Evolutionary conservation across 768 basidiomycete genomes (phyloP).

Genomic region (Tricholomella constricta): DNA sequence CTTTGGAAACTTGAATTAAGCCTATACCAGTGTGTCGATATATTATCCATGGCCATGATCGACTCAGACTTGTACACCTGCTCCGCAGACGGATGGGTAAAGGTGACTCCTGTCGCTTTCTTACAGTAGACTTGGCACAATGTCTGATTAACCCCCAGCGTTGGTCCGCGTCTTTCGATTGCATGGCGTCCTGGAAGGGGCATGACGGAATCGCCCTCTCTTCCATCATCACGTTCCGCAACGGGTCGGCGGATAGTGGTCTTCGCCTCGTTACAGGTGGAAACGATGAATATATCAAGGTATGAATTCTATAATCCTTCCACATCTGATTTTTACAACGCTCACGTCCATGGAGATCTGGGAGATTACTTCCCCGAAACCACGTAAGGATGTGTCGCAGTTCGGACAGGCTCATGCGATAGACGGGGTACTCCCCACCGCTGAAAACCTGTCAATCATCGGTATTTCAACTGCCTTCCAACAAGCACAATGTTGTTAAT

Average conservation of each 20-base stretch:
- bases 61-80: conserved; percentile 66
- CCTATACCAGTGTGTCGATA: conserved; percentile 63
- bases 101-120: conserved; percentile 42
- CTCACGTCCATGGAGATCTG: conserved; percentile 44
- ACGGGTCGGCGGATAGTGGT: conserved; percentile 26
- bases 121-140: too few relatives aligned
- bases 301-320: conserved; percentile 26
- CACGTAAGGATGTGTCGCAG: conserved; percentile 17
- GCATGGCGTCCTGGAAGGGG: conserved; percentile 78
- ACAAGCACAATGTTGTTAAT: background rate
- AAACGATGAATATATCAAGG: conserved; percentile 85
- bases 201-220: conserved; percentile 86
- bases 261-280: conserved; percentile 73
- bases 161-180: conserved; percentile 85
- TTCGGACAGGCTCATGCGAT: background rate
- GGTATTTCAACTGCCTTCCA: conserved; percentile 5
- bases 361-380: conserved; percentile 44
- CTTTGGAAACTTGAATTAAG: conserved; percentile 1
- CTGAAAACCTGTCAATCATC: conserved; percentile 3
- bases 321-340: background rate
- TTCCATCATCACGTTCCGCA: conserved; percentile 55
- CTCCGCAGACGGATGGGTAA: conserved; percentile 67
- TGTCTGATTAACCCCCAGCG: conserved; percentile 42
- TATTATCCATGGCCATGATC: conserved; percentile 77
- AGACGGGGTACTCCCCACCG: background rate